phyloP scores from a whole-genome alignment of 805 yeast species.

The Kodamaea laetipori region DNA sequence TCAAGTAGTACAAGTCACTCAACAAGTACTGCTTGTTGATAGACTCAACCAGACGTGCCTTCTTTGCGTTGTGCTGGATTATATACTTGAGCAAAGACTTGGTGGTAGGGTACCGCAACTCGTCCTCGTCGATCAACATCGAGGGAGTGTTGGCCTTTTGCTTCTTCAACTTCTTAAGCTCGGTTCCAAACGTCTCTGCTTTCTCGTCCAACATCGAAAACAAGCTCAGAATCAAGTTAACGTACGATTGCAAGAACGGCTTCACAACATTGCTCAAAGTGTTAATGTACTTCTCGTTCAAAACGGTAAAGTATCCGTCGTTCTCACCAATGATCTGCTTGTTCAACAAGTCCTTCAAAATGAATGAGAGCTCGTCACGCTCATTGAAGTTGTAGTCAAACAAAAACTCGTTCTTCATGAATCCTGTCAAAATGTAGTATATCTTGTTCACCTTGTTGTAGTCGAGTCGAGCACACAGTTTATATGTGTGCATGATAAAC shows the following conservation, averaged over 20 bases:
- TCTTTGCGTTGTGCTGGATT: conserved; percentile 18
- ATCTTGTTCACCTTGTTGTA: conserved; percentile 26
- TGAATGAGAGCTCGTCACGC: conserved; percentile 28
- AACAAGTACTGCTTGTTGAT: conserved; percentile 45
- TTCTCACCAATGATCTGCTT: conserved; percentile 17
- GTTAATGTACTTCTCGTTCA: conserved; percentile 26
- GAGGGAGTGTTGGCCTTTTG: conserved; percentile 1
- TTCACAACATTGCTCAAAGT: conserved; percentile 31
- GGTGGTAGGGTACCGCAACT: conserved; percentile 32
- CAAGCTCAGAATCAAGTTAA: conserved; percentile 26
- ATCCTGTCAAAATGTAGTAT: conserved; percentile 38
- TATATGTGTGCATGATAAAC: conserved; percentile 22
- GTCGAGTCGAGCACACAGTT: conserved; percentile 6
- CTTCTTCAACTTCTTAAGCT: conserved; percentile 16
- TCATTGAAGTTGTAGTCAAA: conserved; percentile 42
- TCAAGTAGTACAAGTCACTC: conserved; percentile 40
- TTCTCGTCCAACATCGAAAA: conserved; percentile 19
- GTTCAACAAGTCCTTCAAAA: conserved; percentile 28
- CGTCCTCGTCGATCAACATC: conserved; percentile 16
- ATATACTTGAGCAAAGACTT: conserved; percentile 32
- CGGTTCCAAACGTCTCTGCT: conserved; percentile 19
- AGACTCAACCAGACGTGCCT: conserved; percentile 27
- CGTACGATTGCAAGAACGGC: conserved; percentile 39
- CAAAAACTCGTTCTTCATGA: conserved; percentile 44
- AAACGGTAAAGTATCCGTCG: conserved; percentile 21